Evolutionary conservation across 495 filamentous ascomycete species (phyloP), one percentile per base, ranked within the genome.

Genomic region (Podospora pseudopauciseta): DNA sequence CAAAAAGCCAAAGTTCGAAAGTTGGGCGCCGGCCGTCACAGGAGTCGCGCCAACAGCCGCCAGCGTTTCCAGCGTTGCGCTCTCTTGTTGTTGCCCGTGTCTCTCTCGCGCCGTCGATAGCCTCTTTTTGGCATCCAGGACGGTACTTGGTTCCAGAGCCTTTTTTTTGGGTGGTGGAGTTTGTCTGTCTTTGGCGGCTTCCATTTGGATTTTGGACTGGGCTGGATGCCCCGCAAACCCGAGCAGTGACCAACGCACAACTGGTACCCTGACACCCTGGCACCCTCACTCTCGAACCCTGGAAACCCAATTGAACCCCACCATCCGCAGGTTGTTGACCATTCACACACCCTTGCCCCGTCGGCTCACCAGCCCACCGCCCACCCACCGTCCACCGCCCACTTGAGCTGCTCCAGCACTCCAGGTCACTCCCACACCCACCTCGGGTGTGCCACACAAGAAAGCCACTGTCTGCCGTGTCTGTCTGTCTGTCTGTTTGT

Each of bases 51-150:
- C 27, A 63, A 63, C 61, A 39, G 61, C 61, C 61, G 61, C 61
- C 61, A 49, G 61, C 30, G 61, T 63, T 63, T 15, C 61, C 61
- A 49, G 61, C 30, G 61, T 63, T 63, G 61, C 32, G 61, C 61
- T 49, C 34, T 28, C 6, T 27, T 49, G 59, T 53, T 49, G 23
- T 23, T 23, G 23, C 23, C 23, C 23, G 23, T 23, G 23, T 23
- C 23, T 23, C 6, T 39, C 28, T 20, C 23, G 23, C 60, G 27
- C 30, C 60, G 18, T 16, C 20, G 16, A 20, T 61, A 26, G 59
- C 19, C 59, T 32, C 20, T 61, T 61, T 27, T 20, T 60, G 19
- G 26, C 18, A 60, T 60, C 27, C 55, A 2, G 55, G 55, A 57
- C 55, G 23, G 23, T 23, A 23, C 23, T 57, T 60, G 58, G 20